These are phyloP conservation scores for Hypericum perforatum DNA, from an alignment of 345 rosid genomes.

Conservation along the genomic window DNA sequence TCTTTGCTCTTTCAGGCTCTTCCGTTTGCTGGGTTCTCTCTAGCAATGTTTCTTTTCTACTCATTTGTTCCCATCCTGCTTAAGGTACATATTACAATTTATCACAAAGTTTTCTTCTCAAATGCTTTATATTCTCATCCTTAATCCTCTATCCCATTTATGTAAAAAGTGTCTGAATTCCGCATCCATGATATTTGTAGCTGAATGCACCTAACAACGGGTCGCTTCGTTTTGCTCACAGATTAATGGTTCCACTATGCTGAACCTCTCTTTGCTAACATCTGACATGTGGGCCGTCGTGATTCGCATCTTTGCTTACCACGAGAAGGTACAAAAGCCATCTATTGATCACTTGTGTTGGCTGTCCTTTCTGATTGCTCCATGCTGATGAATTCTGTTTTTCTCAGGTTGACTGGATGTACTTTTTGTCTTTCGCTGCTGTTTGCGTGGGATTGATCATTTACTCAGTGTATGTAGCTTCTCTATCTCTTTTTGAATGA, in stretches of 20 bases:
- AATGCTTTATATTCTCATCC: no score
- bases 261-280: constrained; percentile 78
- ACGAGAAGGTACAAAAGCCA: constrained; percentile 53
- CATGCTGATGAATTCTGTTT: neutral
- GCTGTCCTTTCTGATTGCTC: neutral
- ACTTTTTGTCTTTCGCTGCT: constrained; percentile 71
- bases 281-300: constrained; percentile 94
- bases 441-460: constrained; percentile 57
- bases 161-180: no score
- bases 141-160: no score
- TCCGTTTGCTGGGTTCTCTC: constrained; percentile 49
- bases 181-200: neutral
- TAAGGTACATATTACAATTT: constrained; percentile 40
- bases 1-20: constrained; percentile 43
- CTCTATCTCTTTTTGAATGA: neutral
- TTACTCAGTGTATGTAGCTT: constrained; percentile 46
- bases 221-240: constrained; percentile 16
- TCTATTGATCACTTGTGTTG: neutral
- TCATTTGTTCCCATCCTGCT: constrained; percentile 69
- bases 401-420: constrained; percentile 59
- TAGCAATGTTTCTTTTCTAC: constrained; percentile 71
- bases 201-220: neutral
- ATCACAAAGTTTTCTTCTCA: constrained; percentile 1
- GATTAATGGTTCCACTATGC: constrained; percentile 84
- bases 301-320: constrained; percentile 77